phyloP scores from a whole-genome alignment of 1,284 basidiomycete species.

The Moniliella sp. region DNA sequence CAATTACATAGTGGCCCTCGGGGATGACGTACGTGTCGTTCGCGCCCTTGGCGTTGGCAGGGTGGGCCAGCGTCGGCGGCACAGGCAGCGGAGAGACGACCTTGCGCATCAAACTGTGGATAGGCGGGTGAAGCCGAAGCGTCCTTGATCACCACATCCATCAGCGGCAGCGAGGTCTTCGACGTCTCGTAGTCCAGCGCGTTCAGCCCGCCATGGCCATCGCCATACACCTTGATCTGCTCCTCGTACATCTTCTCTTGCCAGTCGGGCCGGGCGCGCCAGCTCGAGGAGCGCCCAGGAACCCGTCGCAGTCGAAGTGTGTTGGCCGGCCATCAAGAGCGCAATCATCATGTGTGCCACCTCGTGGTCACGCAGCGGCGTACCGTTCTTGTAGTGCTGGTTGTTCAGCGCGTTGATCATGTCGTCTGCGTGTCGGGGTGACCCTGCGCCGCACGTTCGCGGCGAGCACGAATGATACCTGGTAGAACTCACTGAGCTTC shows the following conservation, averaged over 20 bases:
- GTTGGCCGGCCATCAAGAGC: slow-evolving; percentile 63
- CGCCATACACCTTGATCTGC: slow-evolving; percentile 59
- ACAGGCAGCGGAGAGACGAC: slow-evolving; percentile 65
- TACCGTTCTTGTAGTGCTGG: slow-evolving; percentile 71
- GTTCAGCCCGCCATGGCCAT: slow-evolving; percentile 42
- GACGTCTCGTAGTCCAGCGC: slow-evolving; percentile 70
- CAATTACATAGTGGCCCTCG: slow-evolving; percentile 71
- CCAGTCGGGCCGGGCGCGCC: slow-evolving; percentile 54
- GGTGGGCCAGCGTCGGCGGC: slow-evolving; percentile 47
- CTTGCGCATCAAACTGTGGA: slow-evolving; percentile 47
- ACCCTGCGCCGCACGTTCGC: slow-evolving; percentile 44
- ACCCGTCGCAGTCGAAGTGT: slow-evolving; percentile 79
- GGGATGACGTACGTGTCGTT: slow-evolving; percentile 54
- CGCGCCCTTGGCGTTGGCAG: slow-evolving; percentile 1
- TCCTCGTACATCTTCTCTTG: slow-evolving; percentile 50
- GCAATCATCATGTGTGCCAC: slow-evolving; percentile 76
- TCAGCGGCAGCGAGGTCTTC: slow-evolving; percentile 50
- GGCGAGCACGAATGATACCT: slow-evolving; percentile 69
- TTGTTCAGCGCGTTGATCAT: slow-evolving; percentile 75
- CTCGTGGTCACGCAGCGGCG: slow-evolving; percentile 59
- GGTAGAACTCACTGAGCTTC: slow-evolving; percentile 84
- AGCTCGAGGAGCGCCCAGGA: slow-evolving; percentile 78
- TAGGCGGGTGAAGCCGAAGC: slow-evolving; percentile 41
- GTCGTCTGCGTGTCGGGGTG: slow-evolving; percentile 46
- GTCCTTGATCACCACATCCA: slow-evolving; percentile 81